phyloP scores from a whole-genome alignment of 1,284 basidiomycete species.

The Mrakiaceae sp. region DNA sequence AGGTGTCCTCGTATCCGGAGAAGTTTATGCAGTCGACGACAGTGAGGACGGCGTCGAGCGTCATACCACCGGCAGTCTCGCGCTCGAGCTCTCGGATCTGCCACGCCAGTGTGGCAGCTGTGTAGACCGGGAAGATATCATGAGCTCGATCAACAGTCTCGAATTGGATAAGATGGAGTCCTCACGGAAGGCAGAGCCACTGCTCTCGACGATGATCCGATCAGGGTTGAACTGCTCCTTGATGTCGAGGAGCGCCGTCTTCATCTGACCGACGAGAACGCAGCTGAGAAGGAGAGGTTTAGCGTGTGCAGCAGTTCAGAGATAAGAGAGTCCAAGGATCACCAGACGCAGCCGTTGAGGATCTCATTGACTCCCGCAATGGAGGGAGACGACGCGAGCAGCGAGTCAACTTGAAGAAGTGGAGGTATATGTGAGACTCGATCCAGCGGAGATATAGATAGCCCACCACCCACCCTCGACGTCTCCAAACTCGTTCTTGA shows the following conservation, averaged over 20 bases:
- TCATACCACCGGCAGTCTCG: conserved; percentile 59
- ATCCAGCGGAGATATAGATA: neutral
- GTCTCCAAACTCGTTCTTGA: conserved; percentile 84
- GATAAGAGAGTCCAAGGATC: conserved; percentile 21
- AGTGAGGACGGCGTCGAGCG: conserved; percentile 76
- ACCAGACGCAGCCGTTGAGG: conserved; percentile 77
- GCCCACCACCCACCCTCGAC: conserved; percentile 47
- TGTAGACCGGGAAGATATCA: no score
- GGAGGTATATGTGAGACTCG: neutral
- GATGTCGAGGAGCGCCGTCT: conserved; percentile 74
- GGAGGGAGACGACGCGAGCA: conserved; percentile 1
- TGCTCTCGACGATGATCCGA: conserved; percentile 84
- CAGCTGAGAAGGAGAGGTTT: conserved; percentile 34
- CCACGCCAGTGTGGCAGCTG: conserved; percentile 70
- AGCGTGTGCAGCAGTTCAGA: conserved; percentile 37
- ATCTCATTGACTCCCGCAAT: conserved; percentile 37
- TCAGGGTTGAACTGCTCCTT: conserved; percentile 43
- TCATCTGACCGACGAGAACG: conserved; percentile 82
- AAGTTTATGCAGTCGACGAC: conserved; percentile 82
- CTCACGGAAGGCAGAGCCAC: conserved; percentile 64
- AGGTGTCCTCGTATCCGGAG: conserved; percentile 75
- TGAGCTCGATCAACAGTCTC: no score
- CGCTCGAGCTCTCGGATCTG: conserved; percentile 78
- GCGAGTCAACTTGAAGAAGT: conserved; percentile 5
- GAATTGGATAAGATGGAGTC: no score